These are phyloP conservation scores for Zopfochytrium polystomum DNA, from an alignment of 371 early-diverging fungal species.

Conservation along the genomic window DNA sequence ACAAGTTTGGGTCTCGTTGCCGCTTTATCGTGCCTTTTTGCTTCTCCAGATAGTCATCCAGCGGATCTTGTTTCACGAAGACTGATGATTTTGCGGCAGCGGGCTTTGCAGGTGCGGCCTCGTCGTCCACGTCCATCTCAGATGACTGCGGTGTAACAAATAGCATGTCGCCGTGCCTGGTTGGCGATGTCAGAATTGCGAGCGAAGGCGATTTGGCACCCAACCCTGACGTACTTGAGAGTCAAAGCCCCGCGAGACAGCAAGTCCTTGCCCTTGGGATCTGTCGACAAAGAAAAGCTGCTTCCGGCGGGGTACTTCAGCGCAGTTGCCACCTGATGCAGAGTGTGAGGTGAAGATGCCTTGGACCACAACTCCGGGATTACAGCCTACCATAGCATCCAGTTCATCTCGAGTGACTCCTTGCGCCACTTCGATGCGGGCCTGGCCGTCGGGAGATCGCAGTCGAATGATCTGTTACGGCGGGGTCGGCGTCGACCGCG, in stretches of 20 bases:
- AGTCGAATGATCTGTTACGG: conserved; percentile 78
- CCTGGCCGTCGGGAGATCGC: conserved; percentile 79
- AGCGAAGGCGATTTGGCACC: not conserved
- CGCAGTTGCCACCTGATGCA: conserved; percentile 20
- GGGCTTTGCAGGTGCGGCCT: conserved; percentile 1
- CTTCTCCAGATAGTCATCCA: conserved; percentile 80
- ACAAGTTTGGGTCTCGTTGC: conserved; percentile 78
- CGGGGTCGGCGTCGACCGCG: too few species aligned
- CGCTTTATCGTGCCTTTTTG: conserved; percentile 81
- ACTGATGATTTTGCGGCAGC: conserved; percentile 1
- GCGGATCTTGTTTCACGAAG: conserved; percentile 59
- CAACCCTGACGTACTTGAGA: not conserved
- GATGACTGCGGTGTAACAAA: conserved; percentile 60
- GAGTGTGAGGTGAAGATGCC: conserved; percentile 4
- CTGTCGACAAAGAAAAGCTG: conserved; percentile 20
- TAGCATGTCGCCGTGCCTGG: conserved; percentile 80
- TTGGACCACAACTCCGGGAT: conserved; percentile 24
- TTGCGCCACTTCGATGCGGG: conserved; percentile 68
- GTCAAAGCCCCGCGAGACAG: conserved; percentile 4
- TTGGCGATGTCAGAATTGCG: conserved; percentile 38
- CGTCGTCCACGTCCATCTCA: conserved; percentile 25
- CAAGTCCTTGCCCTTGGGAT: conserved; percentile 8
- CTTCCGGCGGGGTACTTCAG: conserved; percentile 29
- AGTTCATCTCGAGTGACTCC: conserved; percentile 54
- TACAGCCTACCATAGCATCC: conserved; percentile 51